Percentiles rank a stretch among this genome's conserved stretches.
Evolutionary conservation across 495 filamentous ascomycete species (phyloP).

Genomic region (Pyronema omphalodes): DNA sequence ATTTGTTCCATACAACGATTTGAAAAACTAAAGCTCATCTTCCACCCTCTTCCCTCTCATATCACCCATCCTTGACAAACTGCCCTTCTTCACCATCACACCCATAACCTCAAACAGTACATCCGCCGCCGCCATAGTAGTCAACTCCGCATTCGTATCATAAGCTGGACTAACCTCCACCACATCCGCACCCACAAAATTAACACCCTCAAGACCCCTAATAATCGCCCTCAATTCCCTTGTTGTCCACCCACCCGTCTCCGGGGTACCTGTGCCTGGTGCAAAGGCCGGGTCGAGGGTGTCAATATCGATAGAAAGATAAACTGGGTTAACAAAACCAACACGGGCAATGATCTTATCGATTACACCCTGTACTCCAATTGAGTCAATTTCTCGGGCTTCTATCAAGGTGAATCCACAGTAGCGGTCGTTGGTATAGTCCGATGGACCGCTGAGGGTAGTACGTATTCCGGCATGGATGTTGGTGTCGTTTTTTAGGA

Average conservation of each 20-base stretch:
- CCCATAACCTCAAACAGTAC: conserved; percentile 46
- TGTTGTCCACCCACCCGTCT: conserved; percentile 75
- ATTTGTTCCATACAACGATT: too few species aligned
- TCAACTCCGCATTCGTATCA: conserved; percentile 49
- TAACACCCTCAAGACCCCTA: conserved; percentile 53
- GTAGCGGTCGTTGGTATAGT: conserved; percentile 67
- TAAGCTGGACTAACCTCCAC: conserved; percentile 59
- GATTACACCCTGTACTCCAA: conserved; percentile 55
- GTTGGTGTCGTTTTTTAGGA: conserved; percentile 62
- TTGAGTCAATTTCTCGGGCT: conserved; percentile 60
- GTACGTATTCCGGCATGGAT: conserved; percentile 79
- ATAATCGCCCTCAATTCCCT: conserved; percentile 58
- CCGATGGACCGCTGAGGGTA: conserved; percentile 47
- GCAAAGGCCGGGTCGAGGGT: conserved; percentile 73
- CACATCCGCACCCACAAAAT: conserved; percentile 61
- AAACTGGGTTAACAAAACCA: conserved; percentile 52
- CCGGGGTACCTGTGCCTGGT: conserved; percentile 69
- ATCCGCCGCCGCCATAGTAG: conserved; percentile 50
- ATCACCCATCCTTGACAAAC: not conserved
- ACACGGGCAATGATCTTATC: conserved; percentile 56
- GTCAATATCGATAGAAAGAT: conserved; percentile 78
- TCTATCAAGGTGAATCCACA: conserved; percentile 71
- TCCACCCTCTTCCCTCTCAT: not conserved
- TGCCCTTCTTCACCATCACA: conserved; percentile 42
- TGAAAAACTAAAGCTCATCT: not conserved